Conservation (phyloP, 352 stramenopile species). For the Achlya hypogyna region DNA sequence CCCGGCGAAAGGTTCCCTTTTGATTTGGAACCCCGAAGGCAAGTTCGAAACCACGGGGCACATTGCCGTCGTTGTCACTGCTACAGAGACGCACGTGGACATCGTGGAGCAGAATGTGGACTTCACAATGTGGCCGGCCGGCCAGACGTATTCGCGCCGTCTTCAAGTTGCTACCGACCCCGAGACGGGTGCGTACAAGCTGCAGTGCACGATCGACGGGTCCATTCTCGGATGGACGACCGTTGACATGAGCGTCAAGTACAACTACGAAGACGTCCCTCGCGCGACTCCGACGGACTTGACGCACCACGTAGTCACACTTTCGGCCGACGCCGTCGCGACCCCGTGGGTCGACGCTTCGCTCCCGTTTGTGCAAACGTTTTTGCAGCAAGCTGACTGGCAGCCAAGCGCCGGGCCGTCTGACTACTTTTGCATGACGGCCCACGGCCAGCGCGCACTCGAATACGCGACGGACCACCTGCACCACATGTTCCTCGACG, state of each 20-base stretch:
- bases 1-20: not conserved
- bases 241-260: not conserved
- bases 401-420: not conserved
- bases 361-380: not conserved
- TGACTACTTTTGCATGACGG: not conserved
- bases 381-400: not conserved
- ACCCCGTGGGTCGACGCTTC: not conserved
- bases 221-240: conserved; percentile 10
- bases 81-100: not conserved
- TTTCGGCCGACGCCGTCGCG: not conserved
- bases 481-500: conserved; percentile 14
- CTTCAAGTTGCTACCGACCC: not conserved
- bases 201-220: not conserved
- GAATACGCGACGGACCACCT: conserved; percentile 10
- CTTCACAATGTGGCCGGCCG: conserved; percentile 1
- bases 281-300: not conserved
- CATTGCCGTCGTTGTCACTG: conserved; percentile 12
- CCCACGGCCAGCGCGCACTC: not conserved
- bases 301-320: not conserved
- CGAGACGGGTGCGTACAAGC: not conserved
- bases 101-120: conserved; percentile 15
- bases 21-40: conserved; percentile 11
- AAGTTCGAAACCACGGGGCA: not conserved
- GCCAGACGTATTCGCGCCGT: not conserved
- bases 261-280: conserved; percentile 14